Conservation (phyloP, 768 basidiomycete species). For the Calocybe cyanea region DNA sequence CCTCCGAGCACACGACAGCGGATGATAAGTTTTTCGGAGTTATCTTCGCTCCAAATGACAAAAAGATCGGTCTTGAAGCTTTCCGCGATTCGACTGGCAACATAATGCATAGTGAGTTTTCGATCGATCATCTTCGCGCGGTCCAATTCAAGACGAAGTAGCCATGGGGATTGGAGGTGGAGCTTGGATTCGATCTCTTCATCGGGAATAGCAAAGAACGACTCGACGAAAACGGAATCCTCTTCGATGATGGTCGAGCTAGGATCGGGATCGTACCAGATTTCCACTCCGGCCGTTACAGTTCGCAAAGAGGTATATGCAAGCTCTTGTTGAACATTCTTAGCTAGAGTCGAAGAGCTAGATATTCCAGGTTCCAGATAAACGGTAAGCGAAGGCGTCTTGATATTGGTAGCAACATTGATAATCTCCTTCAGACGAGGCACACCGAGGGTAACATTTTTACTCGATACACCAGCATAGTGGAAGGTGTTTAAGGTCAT, state of each 20-base stretch:
- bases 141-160: constrained; percentile 94
- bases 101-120: constrained; percentile 91
- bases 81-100: constrained; percentile 89
- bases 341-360: constrained; percentile 58
- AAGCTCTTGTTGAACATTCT: constrained; percentile 89
- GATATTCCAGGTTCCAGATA: constrained; percentile 77
- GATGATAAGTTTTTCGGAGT: constrained; percentile 94
- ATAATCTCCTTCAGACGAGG: constrained; percentile 99
- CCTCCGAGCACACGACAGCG: constrained; percentile 91
- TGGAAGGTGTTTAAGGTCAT: constrained; percentile 99
- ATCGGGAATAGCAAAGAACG: constrained; percentile 99
- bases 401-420: constrained; percentile 98
- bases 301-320: constrained; percentile 93
- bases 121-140: constrained; percentile 98
- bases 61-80: constrained; percentile 95
- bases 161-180: constrained; percentile 92
- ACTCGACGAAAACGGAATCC: constrained; percentile 92
- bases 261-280: constrained; percentile 96
- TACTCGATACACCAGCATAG: constrained; percentile 99
- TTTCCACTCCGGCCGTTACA: constrained; percentile 92
- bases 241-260: constrained; percentile 93
- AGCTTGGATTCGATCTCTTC: constrained; percentile 91
- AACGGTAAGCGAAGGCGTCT: constrained; percentile 94
- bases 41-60: constrained; percentile 99
- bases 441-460: constrained; percentile 99